Conservation (phyloP, 257 asterid genomes). For the Craterostigma plantagineum region DNA sequence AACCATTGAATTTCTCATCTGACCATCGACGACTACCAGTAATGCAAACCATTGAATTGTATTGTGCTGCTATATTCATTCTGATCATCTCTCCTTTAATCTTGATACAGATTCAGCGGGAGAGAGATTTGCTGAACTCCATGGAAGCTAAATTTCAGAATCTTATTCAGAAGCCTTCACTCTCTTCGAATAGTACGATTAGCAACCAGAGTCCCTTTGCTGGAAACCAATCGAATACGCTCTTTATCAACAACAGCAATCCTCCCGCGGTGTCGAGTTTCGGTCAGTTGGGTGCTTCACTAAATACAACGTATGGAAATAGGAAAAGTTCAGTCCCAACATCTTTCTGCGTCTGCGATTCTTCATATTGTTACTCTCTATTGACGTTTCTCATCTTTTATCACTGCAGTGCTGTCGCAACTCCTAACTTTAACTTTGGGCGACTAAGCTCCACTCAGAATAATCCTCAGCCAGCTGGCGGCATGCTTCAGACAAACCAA, state of each 20-base stretch:
- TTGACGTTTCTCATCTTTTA: conserved; percentile 6
- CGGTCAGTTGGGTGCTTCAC: conserved; percentile 43
- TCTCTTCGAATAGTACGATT: conserved; percentile 22
- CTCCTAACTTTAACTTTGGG: conserved; percentile 44
- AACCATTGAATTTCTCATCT: no score
- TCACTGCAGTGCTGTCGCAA: conserved; percentile 38
- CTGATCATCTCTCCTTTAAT: conserved; percentile 7
- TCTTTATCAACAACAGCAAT: conserved; percentile 16
- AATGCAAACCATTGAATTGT: not conserved
- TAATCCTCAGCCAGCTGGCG: conserved; percentile 26
- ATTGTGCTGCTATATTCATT: not conserved
- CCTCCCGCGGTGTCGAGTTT: conserved; percentile 52
- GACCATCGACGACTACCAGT: not conserved
- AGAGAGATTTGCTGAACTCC: conserved; percentile 46
- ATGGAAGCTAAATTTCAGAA: conserved; percentile 59
- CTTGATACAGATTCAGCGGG: conserved; percentile 59
- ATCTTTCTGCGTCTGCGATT: not conserved
- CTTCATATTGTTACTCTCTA: conserved; percentile 1
- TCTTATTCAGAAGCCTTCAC: conserved; percentile 32
- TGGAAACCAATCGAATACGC: conserved; percentile 14
- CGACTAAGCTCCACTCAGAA: conserved; percentile 34
- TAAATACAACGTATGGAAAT: conserved; percentile 34
- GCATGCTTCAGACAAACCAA: conserved; percentile 18
- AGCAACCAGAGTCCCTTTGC: conserved; percentile 32
- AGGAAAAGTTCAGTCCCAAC: not conserved